A percentile compares a stretch with the other conserved stretches of the same genome.
Conservation (phyloP, 179 eudicot species). For the Spinacia oleracea region DNA sequence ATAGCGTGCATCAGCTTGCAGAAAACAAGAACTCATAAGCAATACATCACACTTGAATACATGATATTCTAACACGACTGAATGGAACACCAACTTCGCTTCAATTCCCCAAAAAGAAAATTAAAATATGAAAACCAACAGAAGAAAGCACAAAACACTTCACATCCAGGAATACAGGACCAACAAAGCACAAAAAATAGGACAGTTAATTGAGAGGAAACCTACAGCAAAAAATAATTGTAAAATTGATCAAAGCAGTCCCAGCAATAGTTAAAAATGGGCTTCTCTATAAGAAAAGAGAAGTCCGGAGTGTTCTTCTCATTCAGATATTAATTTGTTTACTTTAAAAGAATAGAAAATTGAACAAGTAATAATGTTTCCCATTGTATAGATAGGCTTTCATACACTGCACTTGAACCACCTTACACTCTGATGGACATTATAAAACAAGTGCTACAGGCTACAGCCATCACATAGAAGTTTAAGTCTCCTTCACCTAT, state of each 20-base stretch:
- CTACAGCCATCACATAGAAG: not conserved
- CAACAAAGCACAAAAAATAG: not conserved
- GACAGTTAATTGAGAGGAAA: not conserved
- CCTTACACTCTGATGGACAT: slow-evolving; percentile 3
- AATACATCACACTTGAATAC: not conserved
- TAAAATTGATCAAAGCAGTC: not conserved
- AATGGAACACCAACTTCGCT: not conserved
- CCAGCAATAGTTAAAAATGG: not conserved
- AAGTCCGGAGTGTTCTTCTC: not conserved
- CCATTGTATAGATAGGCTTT: not conserved
- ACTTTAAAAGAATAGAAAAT: not conserved
- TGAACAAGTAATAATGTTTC: not conserved
- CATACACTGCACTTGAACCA: not conserved
- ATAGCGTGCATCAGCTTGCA: not conserved
- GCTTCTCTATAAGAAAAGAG: not conserved
- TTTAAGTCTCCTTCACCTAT: not conserved
- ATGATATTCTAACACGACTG: not conserved
- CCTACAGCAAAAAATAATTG: not conserved
- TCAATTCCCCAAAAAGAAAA: not conserved
- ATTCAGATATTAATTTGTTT: not conserved
- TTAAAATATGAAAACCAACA: not conserved
- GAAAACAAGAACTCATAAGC: not conserved
- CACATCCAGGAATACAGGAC: not conserved
- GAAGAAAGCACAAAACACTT: not conserved
- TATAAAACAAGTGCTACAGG: not conserved